Conservation (phyloP, 2,329 filamentous ascomycete genomes). For the Aspergillus carbonarius region DNA sequence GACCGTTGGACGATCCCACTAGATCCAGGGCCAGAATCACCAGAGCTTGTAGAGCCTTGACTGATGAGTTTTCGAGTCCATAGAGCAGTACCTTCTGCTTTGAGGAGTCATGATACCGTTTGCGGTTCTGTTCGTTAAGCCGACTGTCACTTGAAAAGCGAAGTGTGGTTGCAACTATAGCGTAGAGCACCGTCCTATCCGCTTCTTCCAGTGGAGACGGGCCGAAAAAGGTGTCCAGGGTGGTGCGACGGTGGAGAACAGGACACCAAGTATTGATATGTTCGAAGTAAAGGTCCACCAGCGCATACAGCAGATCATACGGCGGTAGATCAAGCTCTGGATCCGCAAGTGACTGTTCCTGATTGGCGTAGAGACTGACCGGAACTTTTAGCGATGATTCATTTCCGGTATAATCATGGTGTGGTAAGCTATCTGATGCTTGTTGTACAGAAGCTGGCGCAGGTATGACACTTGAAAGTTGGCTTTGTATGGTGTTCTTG, state of each 20-base stretch:
- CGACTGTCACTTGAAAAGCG: constrained; percentile 77
- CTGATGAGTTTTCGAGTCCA: constrained; percentile 84
- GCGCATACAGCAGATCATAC: constrained; percentile 69
- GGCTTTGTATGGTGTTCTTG: constrained; percentile 25
- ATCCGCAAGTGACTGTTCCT: constrained; percentile 46
- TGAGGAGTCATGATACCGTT: constrained; percentile 74
- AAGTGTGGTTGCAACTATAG: constrained; percentile 84
- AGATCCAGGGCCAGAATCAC: constrained; percentile 84
- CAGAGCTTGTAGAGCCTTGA: constrained; percentile 81
- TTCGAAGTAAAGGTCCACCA: constrained; percentile 76
- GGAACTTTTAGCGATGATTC: constrained; percentile 58
- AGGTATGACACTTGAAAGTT: constrained; percentile 23
- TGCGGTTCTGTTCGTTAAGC: constrained; percentile 69
- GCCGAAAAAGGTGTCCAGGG: constrained; percentile 78
- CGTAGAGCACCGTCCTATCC: constrained; percentile 78
- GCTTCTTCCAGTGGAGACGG: constrained; percentile 73
- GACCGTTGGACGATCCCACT: constrained; percentile 82
- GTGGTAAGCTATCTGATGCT: constrained; percentile 19
- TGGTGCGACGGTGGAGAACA: constrained; percentile 81
- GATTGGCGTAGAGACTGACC: constrained; percentile 53
- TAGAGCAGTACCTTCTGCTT: constrained; percentile 86
- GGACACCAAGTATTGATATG: constrained; percentile 84
- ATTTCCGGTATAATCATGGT: constrained; percentile 46
- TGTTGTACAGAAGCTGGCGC: constrained; percentile 26
- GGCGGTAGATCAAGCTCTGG: constrained; percentile 70